phyloP scores from a whole-genome alignment of 2,329 filamentous ascomycete genomes.

The Fusarium mangiferae region DNA sequence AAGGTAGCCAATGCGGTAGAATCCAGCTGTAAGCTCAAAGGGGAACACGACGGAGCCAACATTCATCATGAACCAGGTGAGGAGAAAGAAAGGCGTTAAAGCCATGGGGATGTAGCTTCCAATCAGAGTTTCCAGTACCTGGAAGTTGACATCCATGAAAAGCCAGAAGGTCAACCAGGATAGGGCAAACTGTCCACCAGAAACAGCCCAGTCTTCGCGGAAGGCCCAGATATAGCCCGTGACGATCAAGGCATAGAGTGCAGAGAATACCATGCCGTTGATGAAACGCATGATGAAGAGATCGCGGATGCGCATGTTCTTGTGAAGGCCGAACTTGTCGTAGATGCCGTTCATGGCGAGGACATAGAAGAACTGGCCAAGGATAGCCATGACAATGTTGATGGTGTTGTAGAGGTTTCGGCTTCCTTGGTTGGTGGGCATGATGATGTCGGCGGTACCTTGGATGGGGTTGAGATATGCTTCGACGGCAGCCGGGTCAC shows the following conservation, averaged over 20 bases:
- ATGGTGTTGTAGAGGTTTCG: constrained; percentile 53
- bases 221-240: constrained; percentile 58
- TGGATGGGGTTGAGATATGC: constrained; percentile 50
- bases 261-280: constrained; percentile 47
- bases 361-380: constrained; percentile 48
- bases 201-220: constrained; percentile 53
- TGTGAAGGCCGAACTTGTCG: constrained; percentile 31
- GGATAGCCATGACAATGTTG: constrained; percentile 50
- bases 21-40: constrained; percentile 51
- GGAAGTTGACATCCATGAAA: constrained; percentile 55
- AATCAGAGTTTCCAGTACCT: constrained; percentile 51
- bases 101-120: constrained; percentile 46
- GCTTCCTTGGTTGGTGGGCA: constrained; percentile 48
- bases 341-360: constrained; percentile 42
- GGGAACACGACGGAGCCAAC: constrained; percentile 51
- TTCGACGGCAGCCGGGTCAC: constrained; percentile 39
- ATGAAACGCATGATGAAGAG: constrained; percentile 41
- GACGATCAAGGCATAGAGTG: constrained; percentile 51
- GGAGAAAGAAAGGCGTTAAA: constrained; percentile 54
- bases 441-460: constrained; percentile 43
- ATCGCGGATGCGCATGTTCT: constrained; percentile 36
- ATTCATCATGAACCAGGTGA: constrained; percentile 56
- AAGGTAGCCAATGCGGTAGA: constrained; percentile 53
- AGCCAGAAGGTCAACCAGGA: constrained; percentile 52
- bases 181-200: constrained; percentile 41